Conservation (phyloP, 2,329 filamentous ascomycete species). For the Colletotrichum melonis region DNA sequence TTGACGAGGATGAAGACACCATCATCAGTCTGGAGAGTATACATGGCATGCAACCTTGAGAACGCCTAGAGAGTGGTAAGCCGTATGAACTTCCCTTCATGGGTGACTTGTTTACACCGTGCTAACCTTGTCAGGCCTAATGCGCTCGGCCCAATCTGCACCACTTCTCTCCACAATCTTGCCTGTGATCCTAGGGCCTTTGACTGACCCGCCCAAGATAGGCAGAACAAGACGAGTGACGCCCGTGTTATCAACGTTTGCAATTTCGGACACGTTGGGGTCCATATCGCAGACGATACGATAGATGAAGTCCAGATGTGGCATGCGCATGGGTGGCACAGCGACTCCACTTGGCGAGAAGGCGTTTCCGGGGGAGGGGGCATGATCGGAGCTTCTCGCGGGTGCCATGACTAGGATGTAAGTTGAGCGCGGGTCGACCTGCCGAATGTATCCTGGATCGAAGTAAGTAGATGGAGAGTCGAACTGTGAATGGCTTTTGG, state of each 20-base stretch:
- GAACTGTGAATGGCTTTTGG: not conserved
- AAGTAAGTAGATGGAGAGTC: not conserved
- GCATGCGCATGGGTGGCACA: slow-evolving; percentile 37
- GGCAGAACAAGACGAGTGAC: slow-evolving; percentile 37
- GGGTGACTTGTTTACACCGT: not conserved
- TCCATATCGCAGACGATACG: slow-evolving; percentile 39
- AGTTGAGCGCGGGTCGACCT: not conserved
- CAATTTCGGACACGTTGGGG: slow-evolving; percentile 29
- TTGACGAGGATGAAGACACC: slow-evolving; percentile 37
- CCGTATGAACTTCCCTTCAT: not conserved
- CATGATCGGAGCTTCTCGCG: slow-evolving; percentile 5
- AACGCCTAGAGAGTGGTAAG: slow-evolving; percentile 15
- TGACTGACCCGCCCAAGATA: slow-evolving; percentile 37
- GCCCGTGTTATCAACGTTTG: slow-evolving; percentile 32
- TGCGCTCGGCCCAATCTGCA: slow-evolving; percentile 38
- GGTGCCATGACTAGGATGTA: not conserved
- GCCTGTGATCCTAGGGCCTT: slow-evolving; percentile 36
- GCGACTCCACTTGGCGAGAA: slow-evolving; percentile 34
- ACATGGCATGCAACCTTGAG: slow-evolving; percentile 36
- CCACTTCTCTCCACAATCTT: slow-evolving; percentile 39
- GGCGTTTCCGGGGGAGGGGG: slow-evolving; percentile 31
- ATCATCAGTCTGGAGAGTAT: slow-evolving; percentile 38
- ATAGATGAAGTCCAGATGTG: slow-evolving; percentile 39
- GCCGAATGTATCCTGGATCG: not conserved
- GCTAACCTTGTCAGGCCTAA: slow-evolving; percentile 30